Conservation (phyloP, 2,329 filamentous ascomycete genomes). For the Trichoderma polysporum region DNA sequence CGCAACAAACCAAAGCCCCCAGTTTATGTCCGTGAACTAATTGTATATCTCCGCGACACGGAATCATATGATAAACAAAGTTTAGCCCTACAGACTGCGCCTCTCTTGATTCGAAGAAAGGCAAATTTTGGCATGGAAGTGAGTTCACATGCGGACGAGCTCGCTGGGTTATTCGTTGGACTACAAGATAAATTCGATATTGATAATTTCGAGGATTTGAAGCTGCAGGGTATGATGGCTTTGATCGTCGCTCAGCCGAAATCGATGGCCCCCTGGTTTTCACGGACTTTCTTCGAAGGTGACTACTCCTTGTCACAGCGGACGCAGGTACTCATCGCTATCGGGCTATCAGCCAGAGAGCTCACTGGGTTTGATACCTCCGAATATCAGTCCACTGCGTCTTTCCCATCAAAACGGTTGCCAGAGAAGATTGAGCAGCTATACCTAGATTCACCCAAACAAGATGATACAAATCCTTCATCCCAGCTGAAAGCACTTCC, state of each 20-base stretch:
- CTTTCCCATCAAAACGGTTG: constrained; percentile 80
- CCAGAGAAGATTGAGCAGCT: constrained; percentile 71
- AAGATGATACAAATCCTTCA: constrained; percentile 26
- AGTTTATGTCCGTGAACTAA: constrained; percentile 86
- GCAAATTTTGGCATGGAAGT: constrained; percentile 86
- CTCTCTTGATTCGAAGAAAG: constrained; percentile 82
- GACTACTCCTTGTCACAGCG: constrained; percentile 88
- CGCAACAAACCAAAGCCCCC: constrained; percentile 80
- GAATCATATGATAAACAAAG: constrained; percentile 84
- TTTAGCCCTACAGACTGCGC: constrained; percentile 73
- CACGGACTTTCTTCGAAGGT: constrained; percentile 82
- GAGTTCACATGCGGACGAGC: constrained; percentile 75
- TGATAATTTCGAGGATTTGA: constrained; percentile 71
- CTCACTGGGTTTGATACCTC: constrained; percentile 72
- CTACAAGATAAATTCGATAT: constrained; percentile 84
- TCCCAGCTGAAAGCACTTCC: constrained; percentile 52
- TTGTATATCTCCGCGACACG: constrained; percentile 73
- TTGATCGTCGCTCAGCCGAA: constrained; percentile 73
- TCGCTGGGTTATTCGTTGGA: constrained; percentile 74
- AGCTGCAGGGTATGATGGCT: constrained; percentile 78
- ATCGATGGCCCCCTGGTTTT: constrained; percentile 80
- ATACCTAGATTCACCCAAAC: constrained; percentile 51
- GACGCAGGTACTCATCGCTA: constrained; percentile 73
- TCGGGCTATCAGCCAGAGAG: constrained; percentile 81
- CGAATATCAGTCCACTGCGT: constrained; percentile 47